Conservation (phyloP, 2,329 filamentous ascomycete genomes). For the Aspergillus piperis region DNA sequence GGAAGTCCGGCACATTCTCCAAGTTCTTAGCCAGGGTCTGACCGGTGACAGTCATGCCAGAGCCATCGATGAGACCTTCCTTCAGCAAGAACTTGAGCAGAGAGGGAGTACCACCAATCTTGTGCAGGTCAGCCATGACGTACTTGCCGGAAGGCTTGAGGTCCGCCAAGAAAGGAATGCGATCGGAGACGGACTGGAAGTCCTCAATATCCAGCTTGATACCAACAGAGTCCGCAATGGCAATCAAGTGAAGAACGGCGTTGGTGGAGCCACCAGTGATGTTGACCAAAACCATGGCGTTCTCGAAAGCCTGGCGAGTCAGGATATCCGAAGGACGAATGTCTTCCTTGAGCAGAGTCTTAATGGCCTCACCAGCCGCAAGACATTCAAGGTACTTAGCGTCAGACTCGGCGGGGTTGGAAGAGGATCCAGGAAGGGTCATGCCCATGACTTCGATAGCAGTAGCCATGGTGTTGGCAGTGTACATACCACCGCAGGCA, state of each 20-base stretch:
- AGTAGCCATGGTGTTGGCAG: conserved; percentile 74
- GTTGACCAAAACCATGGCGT: conserved; percentile 80
- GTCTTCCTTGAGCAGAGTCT: conserved; percentile 72
- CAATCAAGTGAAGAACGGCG: conserved; percentile 80
- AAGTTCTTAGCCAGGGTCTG: conserved; percentile 61
- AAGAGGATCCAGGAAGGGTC: conserved; percentile 80
- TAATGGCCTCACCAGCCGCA: conserved; percentile 70
- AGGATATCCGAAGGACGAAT: conserved; percentile 77
- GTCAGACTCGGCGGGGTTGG: conserved; percentile 72
- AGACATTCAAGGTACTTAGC: conserved; percentile 74
- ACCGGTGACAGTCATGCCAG: conserved; percentile 62
- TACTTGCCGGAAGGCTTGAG: conserved; percentile 74
- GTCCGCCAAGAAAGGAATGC: conserved; percentile 77
- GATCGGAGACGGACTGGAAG: conserved; percentile 79
- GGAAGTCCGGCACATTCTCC: conserved; percentile 63
- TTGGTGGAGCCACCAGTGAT: conserved; percentile 85
- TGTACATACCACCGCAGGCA: conserved; percentile 86
- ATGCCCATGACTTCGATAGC: conserved; percentile 73
- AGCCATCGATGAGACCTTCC: conserved; percentile 60
- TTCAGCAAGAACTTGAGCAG: conserved; percentile 60
- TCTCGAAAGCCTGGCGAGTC: conserved; percentile 78
- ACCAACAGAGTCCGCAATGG: conserved; percentile 78
- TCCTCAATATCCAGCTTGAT: conserved; percentile 82
- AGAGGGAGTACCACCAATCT: conserved; percentile 59
- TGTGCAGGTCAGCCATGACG: conserved; percentile 60